Conservation (phyloP, 2,329 filamentous ascomycete genomes). For the Colletotrichum plurivorum region DNA sequence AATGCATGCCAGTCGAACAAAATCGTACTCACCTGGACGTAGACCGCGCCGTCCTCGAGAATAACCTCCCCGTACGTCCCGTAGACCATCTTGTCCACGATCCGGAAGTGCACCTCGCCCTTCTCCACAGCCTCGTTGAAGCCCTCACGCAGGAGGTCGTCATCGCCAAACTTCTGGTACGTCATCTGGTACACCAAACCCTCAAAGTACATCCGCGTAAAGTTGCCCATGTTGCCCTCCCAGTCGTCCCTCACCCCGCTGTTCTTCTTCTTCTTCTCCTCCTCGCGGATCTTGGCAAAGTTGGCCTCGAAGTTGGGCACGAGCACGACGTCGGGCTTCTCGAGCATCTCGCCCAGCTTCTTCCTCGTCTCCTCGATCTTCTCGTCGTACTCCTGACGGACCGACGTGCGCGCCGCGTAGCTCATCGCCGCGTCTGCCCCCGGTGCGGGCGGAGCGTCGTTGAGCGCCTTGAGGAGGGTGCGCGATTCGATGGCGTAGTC, state of each 20-base stretch:
- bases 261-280: slow-evolving; percentile 48
- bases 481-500: slow-evolving; percentile 52
- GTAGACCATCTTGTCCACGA: slow-evolving; percentile 61
- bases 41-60: slow-evolving; percentile 64
- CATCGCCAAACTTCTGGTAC: slow-evolving; percentile 60
- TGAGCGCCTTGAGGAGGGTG: slow-evolving; percentile 60
- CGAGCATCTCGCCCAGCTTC: slow-evolving; percentile 53
- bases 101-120: slow-evolving; percentile 58
- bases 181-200: slow-evolving; percentile 57
- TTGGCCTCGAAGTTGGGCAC: slow-evolving; percentile 62
- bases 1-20: too few relatives aligned
- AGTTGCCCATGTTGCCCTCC: slow-evolving; percentile 59
- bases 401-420: slow-evolving; percentile 58
- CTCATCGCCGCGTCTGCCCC: slow-evolving; percentile 51
- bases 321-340: slow-evolving; percentile 58
- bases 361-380: slow-evolving; percentile 56
- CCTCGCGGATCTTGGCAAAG: slow-evolving; percentile 56
- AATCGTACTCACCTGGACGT: slow-evolving; percentile 60
- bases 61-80: slow-evolving; percentile 60
- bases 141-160: slow-evolving; percentile 65
- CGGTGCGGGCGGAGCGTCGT: slow-evolving; percentile 54
- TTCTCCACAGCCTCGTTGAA: slow-evolving; percentile 62
- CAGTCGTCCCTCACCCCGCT: slow-evolving; percentile 56
- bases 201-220: slow-evolving; percentile 59
- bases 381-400: slow-evolving; percentile 60